phyloP scores from a whole-genome alignment of 352 stramenopile genomes.

The Plasmopara viticola region DNA sequence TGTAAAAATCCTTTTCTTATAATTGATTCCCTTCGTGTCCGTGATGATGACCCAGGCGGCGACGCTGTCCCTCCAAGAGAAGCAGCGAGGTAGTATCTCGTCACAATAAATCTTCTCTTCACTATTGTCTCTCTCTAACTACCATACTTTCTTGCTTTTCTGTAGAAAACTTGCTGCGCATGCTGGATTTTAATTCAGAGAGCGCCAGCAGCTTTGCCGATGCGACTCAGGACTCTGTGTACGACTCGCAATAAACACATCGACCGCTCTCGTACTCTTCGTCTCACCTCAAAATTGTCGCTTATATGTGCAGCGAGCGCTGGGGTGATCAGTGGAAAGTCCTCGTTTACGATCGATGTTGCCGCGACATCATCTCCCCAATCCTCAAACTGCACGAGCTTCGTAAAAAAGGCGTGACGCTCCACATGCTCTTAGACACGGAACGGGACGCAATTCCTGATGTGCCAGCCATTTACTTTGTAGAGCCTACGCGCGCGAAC shows the following conservation, averaged over 20 bases:
- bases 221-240: conserved; percentile 28
- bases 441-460: conserved; percentile 95
- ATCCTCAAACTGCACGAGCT: conserved; percentile 97
- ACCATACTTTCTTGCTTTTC: background rate
- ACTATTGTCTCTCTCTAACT: background rate
- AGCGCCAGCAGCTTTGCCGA: conserved; percentile 28
- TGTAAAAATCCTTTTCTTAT: no score
- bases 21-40: no score
- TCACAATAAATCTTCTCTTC: background rate
- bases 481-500: conserved; percentile 92
- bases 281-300: background rate
- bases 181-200: conserved; percentile 85
- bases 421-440: conserved; percentile 94
- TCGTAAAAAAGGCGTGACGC: conserved; percentile 93
- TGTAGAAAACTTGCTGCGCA: conserved; percentile 71
- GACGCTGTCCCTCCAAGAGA: conserved; percentile 65
- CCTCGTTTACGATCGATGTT: conserved; percentile 95
- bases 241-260: conserved; percentile 3
- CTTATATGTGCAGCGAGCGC: conserved; percentile 33
- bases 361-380: conserved; percentile 96
- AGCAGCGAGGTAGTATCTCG: conserved; percentile 57
- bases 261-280: no score
- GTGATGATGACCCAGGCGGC: conserved; percentile 32
- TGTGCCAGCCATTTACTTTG: conserved; percentile 97
- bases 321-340: conserved; percentile 93